A percentile compares a stretch with the other conserved stretches of the same genome.
These are phyloP conservation scores for Alternaria burnsii DNA, from an alignment of 2,329 filamentous ascomycete species.

Conservation along the genomic window DNA sequence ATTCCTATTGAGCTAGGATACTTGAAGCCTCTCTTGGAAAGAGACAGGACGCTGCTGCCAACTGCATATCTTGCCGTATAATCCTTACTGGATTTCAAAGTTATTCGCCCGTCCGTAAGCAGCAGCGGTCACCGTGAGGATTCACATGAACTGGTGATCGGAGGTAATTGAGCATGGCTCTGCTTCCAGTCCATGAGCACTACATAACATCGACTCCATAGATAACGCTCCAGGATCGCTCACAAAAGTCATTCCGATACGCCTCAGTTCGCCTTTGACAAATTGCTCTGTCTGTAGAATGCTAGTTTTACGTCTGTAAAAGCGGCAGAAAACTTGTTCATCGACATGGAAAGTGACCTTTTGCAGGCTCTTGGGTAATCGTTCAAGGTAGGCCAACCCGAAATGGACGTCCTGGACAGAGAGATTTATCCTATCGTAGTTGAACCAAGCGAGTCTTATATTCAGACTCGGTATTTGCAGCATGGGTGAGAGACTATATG, in stretches of 20 bases:
- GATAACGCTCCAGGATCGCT: not conserved
- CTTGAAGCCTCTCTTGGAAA: not conserved
- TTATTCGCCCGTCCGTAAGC: not conserved
- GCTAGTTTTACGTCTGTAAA: not conserved
- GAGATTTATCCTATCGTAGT: not conserved
- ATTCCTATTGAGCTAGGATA: not conserved
- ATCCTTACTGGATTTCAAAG: not conserved
- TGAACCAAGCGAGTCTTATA: not conserved
- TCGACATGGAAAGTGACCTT: not conserved
- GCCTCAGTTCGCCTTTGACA: not conserved
- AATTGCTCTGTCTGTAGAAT: not conserved
- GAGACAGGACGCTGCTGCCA: not conserved
- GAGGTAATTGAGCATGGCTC: not conserved
- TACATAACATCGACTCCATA: not conserved
- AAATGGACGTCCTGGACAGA: not conserved
- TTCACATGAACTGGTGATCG: not conserved
- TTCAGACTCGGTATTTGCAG: not conserved
- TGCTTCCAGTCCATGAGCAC: not conserved
- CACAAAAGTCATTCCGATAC: not conserved
- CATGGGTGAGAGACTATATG: not conserved
- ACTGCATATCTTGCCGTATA: not conserved
- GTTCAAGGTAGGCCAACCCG: not conserved
- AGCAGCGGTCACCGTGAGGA: not conserved
- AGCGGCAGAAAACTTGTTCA: no score
- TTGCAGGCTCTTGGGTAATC: not conserved